These are phyloP conservation scores for Aspergillus quadricinctus DNA, from an alignment of 2,329 filamentous ascomycete species.

Conservation along the genomic window DNA sequence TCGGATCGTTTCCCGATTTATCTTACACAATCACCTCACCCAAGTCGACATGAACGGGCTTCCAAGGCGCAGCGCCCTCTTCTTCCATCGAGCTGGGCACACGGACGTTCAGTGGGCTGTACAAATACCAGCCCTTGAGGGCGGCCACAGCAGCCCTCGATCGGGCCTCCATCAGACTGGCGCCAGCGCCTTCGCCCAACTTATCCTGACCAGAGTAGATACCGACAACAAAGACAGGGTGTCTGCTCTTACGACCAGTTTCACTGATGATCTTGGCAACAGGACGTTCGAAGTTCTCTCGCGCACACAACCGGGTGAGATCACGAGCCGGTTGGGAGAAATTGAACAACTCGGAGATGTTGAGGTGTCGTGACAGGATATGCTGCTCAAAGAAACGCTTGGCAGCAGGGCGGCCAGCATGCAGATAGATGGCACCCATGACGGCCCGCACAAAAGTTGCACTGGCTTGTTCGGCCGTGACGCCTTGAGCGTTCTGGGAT, in stretches of 20 bases:
- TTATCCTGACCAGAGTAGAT: slow-evolving; percentile 90
- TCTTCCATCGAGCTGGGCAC: slow-evolving; percentile 68
- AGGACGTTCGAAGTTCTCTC: slow-evolving; percentile 84
- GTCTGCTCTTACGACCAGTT: slow-evolving; percentile 78
- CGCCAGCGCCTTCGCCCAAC: slow-evolving; percentile 82
- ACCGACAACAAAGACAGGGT: slow-evolving; percentile 88
- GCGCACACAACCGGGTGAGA: slow-evolving; percentile 72
- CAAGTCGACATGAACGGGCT: slow-evolving; percentile 64
- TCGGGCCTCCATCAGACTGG: slow-evolving; percentile 72
- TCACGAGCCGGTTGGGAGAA: slow-evolving; percentile 83
- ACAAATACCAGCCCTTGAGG: slow-evolving; percentile 93
- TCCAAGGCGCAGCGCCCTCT: slow-evolving; percentile 59
- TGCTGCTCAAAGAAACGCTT: slow-evolving; percentile 81
- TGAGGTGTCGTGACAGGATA: slow-evolving; percentile 73
- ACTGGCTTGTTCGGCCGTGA: slow-evolving; percentile 57
- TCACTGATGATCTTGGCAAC: slow-evolving; percentile 85
- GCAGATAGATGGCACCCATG: slow-evolving; percentile 78
- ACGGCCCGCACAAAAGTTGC: slow-evolving; percentile 78
- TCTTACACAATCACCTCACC: slow-evolving; percentile 61
- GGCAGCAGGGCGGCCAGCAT: slow-evolving; percentile 72
- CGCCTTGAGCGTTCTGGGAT: slow-evolving; percentile 24
- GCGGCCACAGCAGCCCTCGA: slow-evolving; percentile 76
- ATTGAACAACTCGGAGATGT: slow-evolving; percentile 72
- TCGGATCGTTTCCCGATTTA: slow-evolving; percentile 1
- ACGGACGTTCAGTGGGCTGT: slow-evolving; percentile 67